Base-by-base conservation (phyloP, 1,284 basidiomycete genomes). In the Tranzscheliella williamsii region DNA sequence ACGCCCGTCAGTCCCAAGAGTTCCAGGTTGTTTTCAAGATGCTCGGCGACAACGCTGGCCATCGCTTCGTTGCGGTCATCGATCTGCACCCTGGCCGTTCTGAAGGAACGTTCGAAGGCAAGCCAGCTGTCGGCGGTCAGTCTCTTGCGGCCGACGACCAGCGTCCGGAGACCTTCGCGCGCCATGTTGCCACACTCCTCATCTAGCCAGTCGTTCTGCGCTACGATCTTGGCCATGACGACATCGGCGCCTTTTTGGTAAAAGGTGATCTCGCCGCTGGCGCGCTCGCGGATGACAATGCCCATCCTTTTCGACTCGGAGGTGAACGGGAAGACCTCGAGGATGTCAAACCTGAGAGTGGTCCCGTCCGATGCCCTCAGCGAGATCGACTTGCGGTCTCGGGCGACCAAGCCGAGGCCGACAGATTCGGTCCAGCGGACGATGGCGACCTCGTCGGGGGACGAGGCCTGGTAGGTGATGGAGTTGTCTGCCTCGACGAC, bases 141-240 rank as follows among this genome's bases (percentile, higher is more conserved):
- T 26, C 85, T 81, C 74, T 91, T 92, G 26, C 90, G 82, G 4
- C 87, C 95, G 72, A 98, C 85, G 16, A 98, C 95, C 22, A 98
- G 83, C 13, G 95, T 98, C 5, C 95, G 84, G 40, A 99, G 79
- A 0, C 95, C 95, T 71, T 99, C 95, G 17, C 95, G 83, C 0
- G 94, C 94, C 94, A 98, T 98, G 75, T 99, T 98, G 11, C 88
- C 93, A 13, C 89, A 92, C 79, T 98, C 95, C 75, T 99, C 95
- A 65, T 99, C 95, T 1, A 99, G 83, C 95, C 95, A 98, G 80
- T 98, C 95, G 74, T 97, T 97, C 65, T 90, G 86, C 72, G 91
- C 90, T 17, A 98, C 94, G 46, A 98, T 92, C 65, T 83, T 84
- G 24, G 87, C 83, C 94, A 99, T 98, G 42, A 98, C 91, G 4